A percentile compares a stretch with the other conserved stretches of the same genome.
phyloP scores from a whole-genome alignment of 768 basidiomycete species.

The Jaapia argillacea region DNA sequence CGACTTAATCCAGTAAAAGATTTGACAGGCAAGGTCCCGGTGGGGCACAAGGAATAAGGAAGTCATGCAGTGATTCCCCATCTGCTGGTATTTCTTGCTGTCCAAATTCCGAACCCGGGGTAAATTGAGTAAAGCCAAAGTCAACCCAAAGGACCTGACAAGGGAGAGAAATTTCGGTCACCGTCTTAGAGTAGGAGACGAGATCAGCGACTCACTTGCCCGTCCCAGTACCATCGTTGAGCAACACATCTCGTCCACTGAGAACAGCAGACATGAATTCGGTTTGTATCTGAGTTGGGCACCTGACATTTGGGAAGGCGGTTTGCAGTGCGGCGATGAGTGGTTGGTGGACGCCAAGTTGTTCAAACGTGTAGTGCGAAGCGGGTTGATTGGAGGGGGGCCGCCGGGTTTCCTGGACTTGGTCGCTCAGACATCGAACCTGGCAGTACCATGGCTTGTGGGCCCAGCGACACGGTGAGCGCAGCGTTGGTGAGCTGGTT shows the following conservation, averaged over 20 bases:
- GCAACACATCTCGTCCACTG: conserved; percentile 44
- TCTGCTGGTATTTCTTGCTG: conserved; percentile 4
- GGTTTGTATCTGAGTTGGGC: conserved; percentile 50
- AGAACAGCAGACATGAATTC: conserved; percentile 54
- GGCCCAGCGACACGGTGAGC: no score
- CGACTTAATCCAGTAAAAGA: conserved; percentile 52
- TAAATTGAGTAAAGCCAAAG: conserved; percentile 57
- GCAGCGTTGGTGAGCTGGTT: no score
- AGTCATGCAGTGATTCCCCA: conserved; percentile 27
- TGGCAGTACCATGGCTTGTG: no score
- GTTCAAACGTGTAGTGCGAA: conserved; percentile 29
- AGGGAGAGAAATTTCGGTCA: not conserved
- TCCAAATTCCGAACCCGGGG: conserved; percentile 20
- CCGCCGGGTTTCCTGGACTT: no score
- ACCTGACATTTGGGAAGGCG: conserved; percentile 52
- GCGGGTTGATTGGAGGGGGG: no score
- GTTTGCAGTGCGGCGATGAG: conserved; percentile 38
- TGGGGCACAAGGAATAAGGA: conserved; percentile 65
- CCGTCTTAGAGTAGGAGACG: not conserved
- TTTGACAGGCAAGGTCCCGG: conserved; percentile 60
- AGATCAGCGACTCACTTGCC: conserved; percentile 53
- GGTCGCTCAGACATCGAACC: no score
- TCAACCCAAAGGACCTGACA: conserved; percentile 64
- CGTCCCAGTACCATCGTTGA: conserved; percentile 66
- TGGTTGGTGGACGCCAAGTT: conserved; percentile 39